Evolutionary conservation across 176 grass and related monocot genomes (phyloP).

Genomic region (Phragmites australis): DNA sequence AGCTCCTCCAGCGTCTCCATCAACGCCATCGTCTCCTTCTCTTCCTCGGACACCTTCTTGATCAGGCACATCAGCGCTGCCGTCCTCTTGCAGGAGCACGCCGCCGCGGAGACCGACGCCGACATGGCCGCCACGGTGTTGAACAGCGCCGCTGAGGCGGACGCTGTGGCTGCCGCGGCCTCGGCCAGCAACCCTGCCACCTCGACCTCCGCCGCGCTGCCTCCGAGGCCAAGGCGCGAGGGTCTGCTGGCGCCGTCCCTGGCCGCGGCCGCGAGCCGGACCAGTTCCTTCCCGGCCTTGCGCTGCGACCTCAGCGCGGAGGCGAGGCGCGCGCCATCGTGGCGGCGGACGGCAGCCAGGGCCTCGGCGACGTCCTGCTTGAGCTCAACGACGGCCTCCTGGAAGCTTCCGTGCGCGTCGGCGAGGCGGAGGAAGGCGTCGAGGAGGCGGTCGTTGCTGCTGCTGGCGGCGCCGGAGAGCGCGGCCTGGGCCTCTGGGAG

Average conservation of each 20-base stretch:
- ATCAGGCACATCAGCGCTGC: conserved; percentile 31
- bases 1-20: conserved; percentile 62
- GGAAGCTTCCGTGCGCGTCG: conserved; percentile 68
- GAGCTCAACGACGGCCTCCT: conserved; percentile 49
- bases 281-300: conserved; percentile 54
- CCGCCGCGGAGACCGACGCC: conserved; percentile 22
- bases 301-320: conserved; percentile 42
- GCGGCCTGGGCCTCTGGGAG: conserved; percentile 51
- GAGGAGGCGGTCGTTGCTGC: conserved; percentile 47
- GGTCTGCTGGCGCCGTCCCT: conserved; percentile 13
- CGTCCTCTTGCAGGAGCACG: conserved; percentile 40
- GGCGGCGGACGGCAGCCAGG: conserved; percentile 45
- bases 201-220: conserved; percentile 42
- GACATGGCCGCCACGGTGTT: conserved; percentile 43
- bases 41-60: conserved; percentile 35
- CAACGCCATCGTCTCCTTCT: conserved; percentile 39
- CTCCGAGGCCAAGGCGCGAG: neutral
- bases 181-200: conserved; percentile 53
- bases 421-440: conserved; percentile 71
- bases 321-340: conserved; percentile 38
- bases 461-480: conserved; percentile 6
- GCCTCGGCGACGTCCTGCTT: conserved; percentile 48
- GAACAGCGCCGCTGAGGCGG: conserved; percentile 50
- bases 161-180: conserved; percentile 37
- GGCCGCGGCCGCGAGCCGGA: neutral